A percentile compares a stretch with the other conserved stretches of the same genome.
phyloP scores from a whole-genome alignment of 129 eudicot genomes.

The Mikania micrantha region DNA sequence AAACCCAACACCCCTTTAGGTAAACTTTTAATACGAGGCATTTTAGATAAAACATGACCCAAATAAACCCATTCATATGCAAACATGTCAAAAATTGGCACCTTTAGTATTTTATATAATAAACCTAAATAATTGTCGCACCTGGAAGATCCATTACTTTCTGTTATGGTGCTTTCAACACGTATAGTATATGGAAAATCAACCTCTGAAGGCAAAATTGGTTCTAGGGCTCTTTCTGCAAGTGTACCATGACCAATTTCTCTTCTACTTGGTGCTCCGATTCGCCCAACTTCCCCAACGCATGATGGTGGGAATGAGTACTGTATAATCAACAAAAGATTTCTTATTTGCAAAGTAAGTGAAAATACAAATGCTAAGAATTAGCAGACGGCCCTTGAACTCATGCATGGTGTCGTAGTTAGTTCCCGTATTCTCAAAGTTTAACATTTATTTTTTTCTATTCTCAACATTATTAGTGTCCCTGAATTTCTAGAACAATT shows the following conservation, averaged over 20 bases:
- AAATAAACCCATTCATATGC: background rate
- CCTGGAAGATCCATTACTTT: conserved; percentile 99
- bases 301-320: conserved; percentile 96
- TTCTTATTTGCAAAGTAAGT: conserved; percentile 9
- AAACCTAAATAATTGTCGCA: conserved; percentile 11
- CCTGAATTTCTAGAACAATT: no score
- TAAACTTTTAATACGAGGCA: background rate
- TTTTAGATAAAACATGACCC: background rate
- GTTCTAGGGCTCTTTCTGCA: conserved; percentile 95
- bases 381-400: background rate
- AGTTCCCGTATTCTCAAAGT: background rate
- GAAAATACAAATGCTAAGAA: background rate
- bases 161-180: conserved; percentile 96
- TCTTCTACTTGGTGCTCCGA: conserved; percentile 98
- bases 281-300: conserved; percentile 98
- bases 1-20: no score
- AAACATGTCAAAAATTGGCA: background rate
- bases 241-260: conserved; percentile 99
- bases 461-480: no score
- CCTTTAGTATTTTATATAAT: background rate
- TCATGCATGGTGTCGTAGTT: background rate
- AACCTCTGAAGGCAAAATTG: conserved; percentile 70
- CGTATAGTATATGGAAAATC: conserved; percentile 91
- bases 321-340: conserved; percentile 40
- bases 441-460: background rate